A percentile compares a stretch with the other conserved stretches of the same genome.
Conservation (phyloP, 2,329 filamentous ascomycete genomes). For the Ceratocystis papillata region DNA sequence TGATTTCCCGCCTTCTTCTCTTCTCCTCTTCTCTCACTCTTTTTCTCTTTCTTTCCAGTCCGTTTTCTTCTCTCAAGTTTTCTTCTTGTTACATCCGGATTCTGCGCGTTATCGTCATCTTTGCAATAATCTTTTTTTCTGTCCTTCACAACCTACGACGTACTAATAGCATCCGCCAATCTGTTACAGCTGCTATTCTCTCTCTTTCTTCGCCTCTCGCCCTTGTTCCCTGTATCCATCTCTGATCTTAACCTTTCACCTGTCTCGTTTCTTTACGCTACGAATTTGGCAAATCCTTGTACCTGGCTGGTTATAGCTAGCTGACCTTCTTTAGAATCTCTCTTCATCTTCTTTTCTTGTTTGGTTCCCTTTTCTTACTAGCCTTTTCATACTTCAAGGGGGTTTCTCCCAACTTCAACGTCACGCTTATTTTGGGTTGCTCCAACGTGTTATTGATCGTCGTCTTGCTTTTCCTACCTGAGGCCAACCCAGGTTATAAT, state of each 20-base stretch:
- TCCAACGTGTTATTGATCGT: background rate
- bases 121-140: background rate
- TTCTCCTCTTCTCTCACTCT: slow-evolving; percentile 21
- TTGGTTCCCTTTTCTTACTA: background rate
- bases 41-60: slow-evolving; percentile 5
- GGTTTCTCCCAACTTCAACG: background rate
- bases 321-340: background rate
- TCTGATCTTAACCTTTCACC: background rate
- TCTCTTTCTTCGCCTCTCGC: background rate
- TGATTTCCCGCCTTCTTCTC: slow-evolving; percentile 17
- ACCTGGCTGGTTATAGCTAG: slow-evolving; percentile 8
- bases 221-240: slow-evolving; percentile 10
- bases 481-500: background rate
- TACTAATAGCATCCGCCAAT: background rate
- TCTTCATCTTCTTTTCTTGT: background rate
- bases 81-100: background rate
- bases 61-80: background rate
- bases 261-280: slow-evolving; percentile 4
- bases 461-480: background rate
- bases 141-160: background rate
- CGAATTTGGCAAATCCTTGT: slow-evolving; percentile 4
- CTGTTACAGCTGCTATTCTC: background rate
- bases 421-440: background rate
- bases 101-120: background rate
- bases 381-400: background rate